Percentiles rank a stretch among this genome's conserved stretches.
Evolutionary conservation across 306 rosid genomes (phyloP).

Genomic region (Boehmeria nivea): DNA sequence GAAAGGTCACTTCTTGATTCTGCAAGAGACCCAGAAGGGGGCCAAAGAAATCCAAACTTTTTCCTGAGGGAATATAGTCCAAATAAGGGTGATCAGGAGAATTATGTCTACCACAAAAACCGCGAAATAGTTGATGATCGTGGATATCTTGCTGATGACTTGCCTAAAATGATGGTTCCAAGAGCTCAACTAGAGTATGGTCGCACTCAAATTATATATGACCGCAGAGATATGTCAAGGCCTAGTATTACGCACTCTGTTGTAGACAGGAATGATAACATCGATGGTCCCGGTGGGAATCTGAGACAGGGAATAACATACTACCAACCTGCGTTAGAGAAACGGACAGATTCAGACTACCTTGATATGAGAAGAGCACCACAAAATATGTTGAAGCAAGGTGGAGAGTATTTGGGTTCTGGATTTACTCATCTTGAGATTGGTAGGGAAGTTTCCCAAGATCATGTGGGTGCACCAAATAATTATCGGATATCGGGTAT

Average conservation of each 20-base stretch:
- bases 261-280: constrained; percentile 39
- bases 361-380: constrained; percentile 47
- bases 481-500: constrained; percentile 30
- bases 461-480: constrained; percentile 37
- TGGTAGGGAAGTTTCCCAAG: constrained; percentile 47
- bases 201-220: constrained; percentile 38
- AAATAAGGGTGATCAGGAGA: constrained; percentile 32
- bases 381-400: constrained; percentile 33
- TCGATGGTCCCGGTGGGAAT: constrained; percentile 35
- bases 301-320: constrained; percentile 34
- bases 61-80: constrained; percentile 46
- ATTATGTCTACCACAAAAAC: constrained; percentile 38
- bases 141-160: constrained; percentile 46
- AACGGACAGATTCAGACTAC: constrained; percentile 40
- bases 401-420: constrained; percentile 38
- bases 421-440: constrained; percentile 37
- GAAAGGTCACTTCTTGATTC: constrained; percentile 40
- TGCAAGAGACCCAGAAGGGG: constrained; percentile 40
- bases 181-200: constrained; percentile 43
- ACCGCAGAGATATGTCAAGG: constrained; percentile 45
- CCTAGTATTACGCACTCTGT: constrained; percentile 31
- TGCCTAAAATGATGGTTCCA: constrained; percentile 48
- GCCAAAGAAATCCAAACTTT: constrained; percentile 36
- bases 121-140: constrained; percentile 42
- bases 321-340: constrained; percentile 34